phyloP scores from a whole-genome alignment of 2,329 filamentous ascomycete genomes.

The Fusarium vanettenii region DNA sequence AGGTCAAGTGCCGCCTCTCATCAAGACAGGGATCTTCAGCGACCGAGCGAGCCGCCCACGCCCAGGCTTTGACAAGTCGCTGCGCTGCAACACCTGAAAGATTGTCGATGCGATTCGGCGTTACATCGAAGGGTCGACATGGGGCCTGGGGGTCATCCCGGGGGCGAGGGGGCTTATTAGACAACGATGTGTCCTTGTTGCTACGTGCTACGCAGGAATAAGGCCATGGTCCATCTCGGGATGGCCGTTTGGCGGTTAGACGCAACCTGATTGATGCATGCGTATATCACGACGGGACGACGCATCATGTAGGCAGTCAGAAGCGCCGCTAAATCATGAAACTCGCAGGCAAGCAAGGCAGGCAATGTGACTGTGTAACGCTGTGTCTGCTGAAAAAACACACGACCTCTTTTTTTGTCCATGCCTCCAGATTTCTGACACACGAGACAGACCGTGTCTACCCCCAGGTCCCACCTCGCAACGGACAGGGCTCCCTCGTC shows the following conservation, averaged over 20 bases:
- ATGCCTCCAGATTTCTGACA: conserved; percentile 33
- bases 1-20: not conserved
- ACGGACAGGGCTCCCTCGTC: conserved; percentile 32
- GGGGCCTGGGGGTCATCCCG: conserved; percentile 17
- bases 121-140: conserved; percentile 28
- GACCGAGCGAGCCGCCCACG: not conserved
- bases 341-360: not conserved
- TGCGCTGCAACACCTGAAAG: conserved; percentile 30
- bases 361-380: conserved; percentile 8
- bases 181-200: not conserved
- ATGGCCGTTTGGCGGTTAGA: conserved; percentile 12
- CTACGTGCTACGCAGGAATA: not conserved
- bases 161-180: not conserved
- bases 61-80: conserved; percentile 12
- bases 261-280: not conserved
- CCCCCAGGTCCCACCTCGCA: conserved; percentile 27
- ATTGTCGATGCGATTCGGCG: conserved; percentile 42
- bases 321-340: conserved; percentile 20
- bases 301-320: not conserved
- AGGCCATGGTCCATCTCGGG: conserved; percentile 1
- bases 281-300: conserved; percentile 3
- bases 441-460: conserved; percentile 26
- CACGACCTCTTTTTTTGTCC: not conserved
- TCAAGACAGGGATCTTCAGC: conserved; percentile 1
- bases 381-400: conserved; percentile 2